Conservation (phyloP, 768 basidiomycete species). For the Trametes cingulata region DNA sequence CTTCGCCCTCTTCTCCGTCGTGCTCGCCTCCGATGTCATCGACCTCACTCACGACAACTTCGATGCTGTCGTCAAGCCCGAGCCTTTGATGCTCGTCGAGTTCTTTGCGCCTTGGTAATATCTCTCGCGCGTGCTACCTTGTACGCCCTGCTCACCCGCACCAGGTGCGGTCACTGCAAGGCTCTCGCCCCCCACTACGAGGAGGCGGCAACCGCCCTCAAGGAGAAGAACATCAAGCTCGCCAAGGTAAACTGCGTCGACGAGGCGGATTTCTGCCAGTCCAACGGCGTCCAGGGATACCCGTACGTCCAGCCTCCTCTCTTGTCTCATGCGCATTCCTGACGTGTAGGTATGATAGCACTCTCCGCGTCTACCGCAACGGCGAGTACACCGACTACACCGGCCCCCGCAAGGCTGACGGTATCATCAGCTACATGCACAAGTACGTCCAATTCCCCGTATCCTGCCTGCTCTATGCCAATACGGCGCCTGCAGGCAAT, state of each 20-base stretch:
- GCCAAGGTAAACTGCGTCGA: conserved; percentile 99
- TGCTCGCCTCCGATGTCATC: conserved; percentile 76
- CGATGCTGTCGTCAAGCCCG: conserved; percentile 59
- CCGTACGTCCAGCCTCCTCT: conserved; percentile 57
- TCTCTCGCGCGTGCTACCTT: background rate
- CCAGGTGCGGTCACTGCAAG: conserved; percentile 94
- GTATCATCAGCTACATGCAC: conserved; percentile 94
- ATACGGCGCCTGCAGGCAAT: conserved; percentile 59
- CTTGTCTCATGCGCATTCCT: background rate
- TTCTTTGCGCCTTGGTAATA: conserved; percentile 88
- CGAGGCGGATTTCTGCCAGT: conserved; percentile 86
- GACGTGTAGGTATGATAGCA: conserved; percentile 45
- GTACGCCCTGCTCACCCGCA: background rate
- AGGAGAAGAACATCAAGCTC: conserved; percentile 85
- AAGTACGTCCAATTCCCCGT: conserved; percentile 63
- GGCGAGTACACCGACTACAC: conserved; percentile 79
- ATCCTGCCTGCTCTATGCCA: conserved; percentile 11
- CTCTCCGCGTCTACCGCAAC: conserved; percentile 88
- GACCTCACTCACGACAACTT: conserved; percentile 73
- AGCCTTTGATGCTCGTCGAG: conserved; percentile 85
- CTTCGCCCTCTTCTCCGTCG: conserved; percentile 54
- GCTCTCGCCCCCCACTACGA: conserved; percentile 93
- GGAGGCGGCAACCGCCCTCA: conserved; percentile 90
- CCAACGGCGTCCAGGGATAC: conserved; percentile 89
- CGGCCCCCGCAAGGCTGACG: conserved; percentile 92